Percentiles rank a stretch among this genome's conserved stretches.
Conservation (phyloP, 2,329 filamentous ascomycete genomes). For the Trichoderma pleuroti region DNA sequence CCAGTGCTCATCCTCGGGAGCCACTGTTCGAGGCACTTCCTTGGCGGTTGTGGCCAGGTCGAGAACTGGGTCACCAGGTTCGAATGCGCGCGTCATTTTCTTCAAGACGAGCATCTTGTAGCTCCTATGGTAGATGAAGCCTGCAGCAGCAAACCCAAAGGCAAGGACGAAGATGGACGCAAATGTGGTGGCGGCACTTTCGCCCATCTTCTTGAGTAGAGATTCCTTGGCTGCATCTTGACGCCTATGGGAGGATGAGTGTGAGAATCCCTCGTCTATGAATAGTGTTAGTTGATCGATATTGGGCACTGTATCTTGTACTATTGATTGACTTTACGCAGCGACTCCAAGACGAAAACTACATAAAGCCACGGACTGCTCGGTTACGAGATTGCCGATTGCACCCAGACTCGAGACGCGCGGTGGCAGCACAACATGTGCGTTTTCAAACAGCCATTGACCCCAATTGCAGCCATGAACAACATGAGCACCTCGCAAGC, state of each 20-base stretch:
- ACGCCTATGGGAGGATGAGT: background rate
- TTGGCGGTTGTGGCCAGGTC: slow-evolving; percentile 69
- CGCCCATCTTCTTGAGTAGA: slow-evolving; percentile 61
- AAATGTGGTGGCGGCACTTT: slow-evolving; percentile 71
- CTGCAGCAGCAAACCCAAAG: slow-evolving; percentile 60
- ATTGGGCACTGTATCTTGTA: background rate
- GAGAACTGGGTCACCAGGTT: slow-evolving; percentile 84
- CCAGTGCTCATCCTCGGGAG: slow-evolving; percentile 55
- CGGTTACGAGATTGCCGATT: background rate
- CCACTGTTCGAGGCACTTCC: slow-evolving; percentile 46
- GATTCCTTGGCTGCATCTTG: slow-evolving; percentile 28
- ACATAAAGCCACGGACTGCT: background rate
- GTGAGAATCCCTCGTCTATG: background rate
- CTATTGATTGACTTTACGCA: background rate
- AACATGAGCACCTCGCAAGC: background rate
- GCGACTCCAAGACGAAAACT: background rate
- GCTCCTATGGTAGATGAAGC: slow-evolving; percentile 72
- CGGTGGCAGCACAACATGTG: background rate
- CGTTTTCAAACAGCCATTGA: background rate
- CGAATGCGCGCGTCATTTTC: slow-evolving; percentile 91
- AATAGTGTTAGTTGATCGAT: background rate
- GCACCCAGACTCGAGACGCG: background rate
- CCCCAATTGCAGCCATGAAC: background rate
- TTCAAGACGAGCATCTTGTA: slow-evolving; percentile 90
- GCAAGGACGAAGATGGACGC: slow-evolving; percentile 71